Evolutionary conservation across 345 rosid genomes (phyloP), one percentile per base, ranked within the genome.

Genomic region (Camelina hispida): DNA sequence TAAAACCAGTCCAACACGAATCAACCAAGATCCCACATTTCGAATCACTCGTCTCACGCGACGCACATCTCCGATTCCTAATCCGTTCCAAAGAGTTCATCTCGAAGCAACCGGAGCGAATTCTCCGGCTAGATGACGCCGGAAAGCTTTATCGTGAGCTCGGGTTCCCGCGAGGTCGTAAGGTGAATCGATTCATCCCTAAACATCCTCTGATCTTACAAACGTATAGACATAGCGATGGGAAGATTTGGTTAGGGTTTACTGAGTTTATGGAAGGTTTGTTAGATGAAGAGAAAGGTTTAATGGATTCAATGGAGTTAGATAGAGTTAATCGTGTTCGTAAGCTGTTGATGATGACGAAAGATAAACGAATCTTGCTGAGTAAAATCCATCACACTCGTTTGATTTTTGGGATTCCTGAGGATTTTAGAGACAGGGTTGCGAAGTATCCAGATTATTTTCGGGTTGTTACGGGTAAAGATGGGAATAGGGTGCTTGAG

Each of bases 161-260:
- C 34, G 96, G 96, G 7, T 89, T 94, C 81, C 85, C 96, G 12
- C 98, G 98, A 34, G 98, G 98, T 15, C 96, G 98, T 54, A 87
- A 87, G 74, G 83, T 88, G 76, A 50, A 83, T 62, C 85, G 82
- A 28, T 93, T 66, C 70, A 64, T 89, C 74, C 71, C 79, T 32
- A 87, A 84, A 74, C 96, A 93, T 52, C 97, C 96, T 3, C 81
- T 89, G 3, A 70, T 93, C 48, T 84, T 89, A 68, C 83, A 86
- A 66, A 80, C 74, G 51, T 87, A 89, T 72, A 87, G 96, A 50
- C 92, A 90, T 66, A 44, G 62, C 30, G 93, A 91, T 42, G 85
- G 84, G 59, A 91, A 87, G 75, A 82, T 89, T 80, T 89, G 97
- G 91, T 17, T 93, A 47, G 98, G 98, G 28, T 89, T 93, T 64